Conservation (phyloP, 2,329 filamentous ascomycete genomes). For the Aspergillus latus region DNA sequence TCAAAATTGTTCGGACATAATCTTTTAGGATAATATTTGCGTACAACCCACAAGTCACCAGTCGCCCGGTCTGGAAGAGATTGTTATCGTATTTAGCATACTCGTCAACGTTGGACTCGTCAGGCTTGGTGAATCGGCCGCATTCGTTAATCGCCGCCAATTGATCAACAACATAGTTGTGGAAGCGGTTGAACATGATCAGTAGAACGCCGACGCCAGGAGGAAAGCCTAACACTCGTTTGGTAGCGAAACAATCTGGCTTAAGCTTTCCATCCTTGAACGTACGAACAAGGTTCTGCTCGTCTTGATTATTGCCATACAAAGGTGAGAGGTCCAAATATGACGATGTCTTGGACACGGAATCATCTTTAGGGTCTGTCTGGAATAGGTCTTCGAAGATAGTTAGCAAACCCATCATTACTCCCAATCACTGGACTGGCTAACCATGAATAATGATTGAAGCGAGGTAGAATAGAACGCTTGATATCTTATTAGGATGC, state of each 20-base stretch:
- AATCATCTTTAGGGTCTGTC: conserved; percentile 62
- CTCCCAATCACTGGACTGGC: neutral
- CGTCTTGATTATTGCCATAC: conserved; percentile 65
- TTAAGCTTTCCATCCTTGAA: conserved; percentile 68
- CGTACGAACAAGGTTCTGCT: conserved; percentile 64
- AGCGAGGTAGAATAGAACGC: conserved; percentile 74
- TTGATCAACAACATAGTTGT: conserved; percentile 66
- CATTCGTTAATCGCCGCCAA: conserved; percentile 67
- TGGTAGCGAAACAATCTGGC: conserved; percentile 68
- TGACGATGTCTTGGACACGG: conserved; percentile 67
- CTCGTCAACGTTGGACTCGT: conserved; percentile 38
- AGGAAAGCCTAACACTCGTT: conserved; percentile 64
- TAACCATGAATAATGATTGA: conserved; percentile 63
- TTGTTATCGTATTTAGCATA: conserved; percentile 43
- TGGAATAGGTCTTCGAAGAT: conserved; percentile 59
- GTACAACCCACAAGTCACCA: conserved; percentile 57
- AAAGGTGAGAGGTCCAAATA: conserved; percentile 73
- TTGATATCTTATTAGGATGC: conserved; percentile 71
- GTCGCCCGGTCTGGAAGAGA: conserved; percentile 56
- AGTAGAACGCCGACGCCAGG: conserved; percentile 67
- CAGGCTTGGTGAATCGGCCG: conserved; percentile 61
- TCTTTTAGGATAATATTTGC: conserved; percentile 58
- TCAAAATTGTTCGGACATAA: conserved; percentile 62
- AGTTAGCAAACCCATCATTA: conserved; percentile 19
- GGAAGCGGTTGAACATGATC: conserved; percentile 68